These are phyloP conservation scores for Eucalyptus pauciflora DNA, from an alignment of 345 rosid genomes.

Conservation along the genomic window DNA sequence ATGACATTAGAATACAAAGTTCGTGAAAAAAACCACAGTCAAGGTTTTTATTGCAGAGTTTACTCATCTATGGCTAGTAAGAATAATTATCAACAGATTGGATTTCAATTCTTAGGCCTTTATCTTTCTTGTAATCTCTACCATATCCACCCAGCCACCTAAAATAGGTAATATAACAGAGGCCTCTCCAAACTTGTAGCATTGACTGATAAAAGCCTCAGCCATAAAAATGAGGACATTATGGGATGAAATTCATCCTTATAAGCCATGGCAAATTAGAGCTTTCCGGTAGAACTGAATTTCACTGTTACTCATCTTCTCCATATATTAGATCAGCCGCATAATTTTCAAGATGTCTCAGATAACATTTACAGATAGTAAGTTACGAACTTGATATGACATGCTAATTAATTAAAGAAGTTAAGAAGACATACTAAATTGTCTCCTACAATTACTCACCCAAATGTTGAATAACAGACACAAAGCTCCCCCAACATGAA, in stretches of 20 bases:
- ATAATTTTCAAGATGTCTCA: not conserved
- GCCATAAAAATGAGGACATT: not conserved
- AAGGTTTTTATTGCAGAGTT: not conserved
- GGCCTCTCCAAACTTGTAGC: not conserved
- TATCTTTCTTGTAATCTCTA: not conserved
- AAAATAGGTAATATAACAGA: not conserved
- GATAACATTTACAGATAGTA: not conserved
- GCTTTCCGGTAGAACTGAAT: not conserved
- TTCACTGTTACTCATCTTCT: not conserved
- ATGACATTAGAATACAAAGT: not conserved
- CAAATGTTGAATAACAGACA: slow-evolving; percentile 48
- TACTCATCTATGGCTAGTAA: not conserved
- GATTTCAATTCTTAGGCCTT: not conserved
- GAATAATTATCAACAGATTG: not conserved
- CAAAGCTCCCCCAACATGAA: slow-evolving; percentile 55
- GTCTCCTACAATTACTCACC: slow-evolving; percentile 44
- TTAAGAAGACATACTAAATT: not conserved
- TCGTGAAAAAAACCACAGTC: not conserved
- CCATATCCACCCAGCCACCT: not conserved
- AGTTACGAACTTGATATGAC: not conserved
- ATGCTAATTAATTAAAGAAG: not conserved
- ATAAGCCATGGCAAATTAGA: not conserved
- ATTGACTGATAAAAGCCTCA: not conserved
- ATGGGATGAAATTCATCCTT: not conserved
- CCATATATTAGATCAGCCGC: not conserved